Base-by-base conservation (phyloP, 1,139 yeast species). In the Ogataea hybrid region DNA sequence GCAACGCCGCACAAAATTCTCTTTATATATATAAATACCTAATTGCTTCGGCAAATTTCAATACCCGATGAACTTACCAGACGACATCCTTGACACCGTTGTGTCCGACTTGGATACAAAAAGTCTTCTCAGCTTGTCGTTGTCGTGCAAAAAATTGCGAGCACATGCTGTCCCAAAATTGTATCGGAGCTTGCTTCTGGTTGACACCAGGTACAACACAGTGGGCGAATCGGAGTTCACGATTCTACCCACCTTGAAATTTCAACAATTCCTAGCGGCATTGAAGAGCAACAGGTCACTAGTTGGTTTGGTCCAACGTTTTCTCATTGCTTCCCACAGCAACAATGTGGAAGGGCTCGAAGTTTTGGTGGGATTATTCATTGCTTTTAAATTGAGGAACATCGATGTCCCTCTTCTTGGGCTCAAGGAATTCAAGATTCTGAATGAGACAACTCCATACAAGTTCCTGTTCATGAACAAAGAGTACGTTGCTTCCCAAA, bases 401-500 rank as follows among this genome's bases (percentile, higher is more conserved):
- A 4, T n/a, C 4, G 12, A 17, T 6, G 32, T 35, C 4, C 51
- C 51, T 7, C 30, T 47, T 6, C 28, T 37, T 5, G 51, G 52
- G 8, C 27, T 49, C 11, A 45, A 46, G 32, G 43, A 41, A 18
- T 43, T 49, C 21, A 38, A 35, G 17, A 22, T 43, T 5, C 15
- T 47, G 10, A 36, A 40, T 12, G 42, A 37, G 12, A 35, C 41
- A 5, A 29, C 35, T 8, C 37, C 43, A 2, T 37, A 35, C 32
- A 48, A 41, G 28, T 47, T 48, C 17, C 22, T 46, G 21, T 34
- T 35, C 25, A 34, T 44, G 18, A 47, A 37, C 28, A 48, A 46
- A 27, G 48, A 50, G n/a, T 39, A 38, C 17, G 28, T 40, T 5
- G 40, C 34, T 3, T 32, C 41, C 3, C 35, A 22, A 11, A 44